Base-by-base conservation (phyloP, 352 stramenopile species). In the Pythium periplocum region DNA sequence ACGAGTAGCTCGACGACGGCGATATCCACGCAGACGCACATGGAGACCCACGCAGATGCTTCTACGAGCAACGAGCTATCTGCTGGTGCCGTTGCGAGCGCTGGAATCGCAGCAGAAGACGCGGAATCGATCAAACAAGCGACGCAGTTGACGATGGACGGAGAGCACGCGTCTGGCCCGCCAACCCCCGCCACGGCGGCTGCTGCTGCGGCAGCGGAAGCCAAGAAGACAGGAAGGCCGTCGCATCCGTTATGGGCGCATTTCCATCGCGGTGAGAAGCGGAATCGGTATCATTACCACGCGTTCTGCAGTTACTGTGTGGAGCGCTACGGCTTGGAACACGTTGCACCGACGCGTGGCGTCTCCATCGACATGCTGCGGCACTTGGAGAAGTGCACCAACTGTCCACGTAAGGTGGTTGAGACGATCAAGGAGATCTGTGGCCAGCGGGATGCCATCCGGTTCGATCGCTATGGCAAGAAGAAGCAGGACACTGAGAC, bases 231-330 rank as follows among this genome's bases (percentile, higher is more conserved):
- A 1, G 83, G 83, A 33, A 68, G 83, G 1, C 83, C 83, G 5
- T 65, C 76, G 51, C 81, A 93, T 51, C 83, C 83, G 53, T 67
- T 90, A 0, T 91, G 83, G 83, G 72, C 71, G 31, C 79, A 91
- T 51, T 93, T 91, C 64, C 75, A 91, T 52, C 83, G 83, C 42
- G 83, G 83, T 35, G 81, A 88, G 62, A 93, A 93, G 69, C 78
- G 80, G 26, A 93, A 93, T 44, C 75, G 80, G 26, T 90, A 90
- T 59, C 83, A 93, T 45, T 90, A 93, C 65, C 83, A 91, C 51
- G 77, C 83, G 35, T 93, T 84, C 54, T 93, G 83, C 55, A 67
- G 77, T 6, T 93, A 90, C 65, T 93, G 83, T 53, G 68, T 91
- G 39, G 66, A 71, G 59, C 73, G 70, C 11, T 71, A 85, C 47